Evolutionary conservation across 768 basidiomycete genomes (phyloP), one percentile per base, ranked within the genome.

Genomic region (Candolleomyces efflorescens): DNA sequence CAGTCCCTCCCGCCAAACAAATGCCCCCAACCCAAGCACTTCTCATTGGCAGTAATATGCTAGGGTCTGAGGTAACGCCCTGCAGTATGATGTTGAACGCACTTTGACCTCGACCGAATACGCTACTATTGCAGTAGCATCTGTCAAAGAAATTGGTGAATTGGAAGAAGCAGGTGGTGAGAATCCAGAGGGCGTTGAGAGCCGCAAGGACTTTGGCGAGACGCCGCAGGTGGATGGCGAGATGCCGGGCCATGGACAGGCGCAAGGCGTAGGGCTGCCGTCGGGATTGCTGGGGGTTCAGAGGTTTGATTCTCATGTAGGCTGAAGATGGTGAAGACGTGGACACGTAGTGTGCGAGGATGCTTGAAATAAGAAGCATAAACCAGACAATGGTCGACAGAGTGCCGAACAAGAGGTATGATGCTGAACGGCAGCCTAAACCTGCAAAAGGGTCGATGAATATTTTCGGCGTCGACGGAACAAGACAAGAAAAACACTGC

Each of bases 361-460:
- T 54, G 47, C 69, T 70, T 0, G 73, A 75, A 17, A 56, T 32
- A 24, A 72, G 61, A 5, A 70, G 61, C 3, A 74, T 3, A 18
- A 69, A 48, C 73, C 73, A 73, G n/a, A 70, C 62, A 13, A 72
- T 26, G 1, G 74, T 74, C 0, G 74, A 71, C 5, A 67, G 32
- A 5, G 58, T 27, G 5, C 67, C 73, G 52, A 74, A 75, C 13
- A 72, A 37, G 9, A 73, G 32, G 52, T 68, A 74, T 17, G 65
- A 60, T 0, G 64, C 70, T 11, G 71, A 72, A 3, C 71, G 67
- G 56, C 74, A 74, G 13, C 69, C 72, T 26, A 75, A 58, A 17
- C 73, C 72, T 72, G 23, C 2, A 62, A 32, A 11, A 5, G 11
- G 26, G 12, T 20, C 9, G 0, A 37, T 18, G 36, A 36, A 9